phyloP scores from a whole-genome alignment of 176 grass and related monocot species.

The Chrysopogon serrulatus region DNA sequence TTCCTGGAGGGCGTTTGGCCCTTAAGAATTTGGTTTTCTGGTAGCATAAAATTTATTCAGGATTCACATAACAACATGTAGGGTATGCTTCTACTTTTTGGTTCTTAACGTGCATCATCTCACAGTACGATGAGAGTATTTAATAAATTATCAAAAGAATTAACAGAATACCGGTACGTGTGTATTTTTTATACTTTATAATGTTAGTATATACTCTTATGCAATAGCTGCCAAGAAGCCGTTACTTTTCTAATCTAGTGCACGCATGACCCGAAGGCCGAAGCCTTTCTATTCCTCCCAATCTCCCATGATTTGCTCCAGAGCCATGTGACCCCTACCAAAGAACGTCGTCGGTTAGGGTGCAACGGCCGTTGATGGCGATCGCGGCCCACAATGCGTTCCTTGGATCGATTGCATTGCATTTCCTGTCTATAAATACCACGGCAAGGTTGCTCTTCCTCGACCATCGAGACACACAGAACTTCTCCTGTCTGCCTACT shows the following conservation, averaged over 20 bases:
- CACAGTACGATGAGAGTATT: no score
- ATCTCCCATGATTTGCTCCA: conserved; percentile 31
- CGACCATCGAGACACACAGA: conserved; percentile 20
- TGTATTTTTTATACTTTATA: background rate
- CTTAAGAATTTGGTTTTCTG: background rate
- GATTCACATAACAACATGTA: no score
- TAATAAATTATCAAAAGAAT: background rate
- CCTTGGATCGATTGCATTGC: background rate
- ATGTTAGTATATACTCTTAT: background rate
- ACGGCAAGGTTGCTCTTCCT: background rate
- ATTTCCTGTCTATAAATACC: conserved; percentile 32
- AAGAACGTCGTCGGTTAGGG: conserved; percentile 16
- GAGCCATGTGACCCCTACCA: conserved; percentile 48
- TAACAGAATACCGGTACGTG: background rate
- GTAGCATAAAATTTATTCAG: background rate
- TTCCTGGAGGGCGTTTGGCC: background rate
- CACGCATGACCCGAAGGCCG: conserved; percentile 1
- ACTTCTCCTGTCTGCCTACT: background rate
- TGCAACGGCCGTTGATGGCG: conserved; percentile 45
- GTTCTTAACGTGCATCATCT: background rate
- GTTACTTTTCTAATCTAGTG: background rate
- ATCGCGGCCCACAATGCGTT: background rate
- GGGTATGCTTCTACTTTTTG: background rate
- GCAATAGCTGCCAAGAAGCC: conserved; percentile 8
- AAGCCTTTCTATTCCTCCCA: conserved; percentile 4